Percentiles rank a stretch among this genome's conserved stretches.
phyloP scores from a whole-genome alignment of 495 filamentous ascomycete species.

The Hypoxylon fragiforme region DNA sequence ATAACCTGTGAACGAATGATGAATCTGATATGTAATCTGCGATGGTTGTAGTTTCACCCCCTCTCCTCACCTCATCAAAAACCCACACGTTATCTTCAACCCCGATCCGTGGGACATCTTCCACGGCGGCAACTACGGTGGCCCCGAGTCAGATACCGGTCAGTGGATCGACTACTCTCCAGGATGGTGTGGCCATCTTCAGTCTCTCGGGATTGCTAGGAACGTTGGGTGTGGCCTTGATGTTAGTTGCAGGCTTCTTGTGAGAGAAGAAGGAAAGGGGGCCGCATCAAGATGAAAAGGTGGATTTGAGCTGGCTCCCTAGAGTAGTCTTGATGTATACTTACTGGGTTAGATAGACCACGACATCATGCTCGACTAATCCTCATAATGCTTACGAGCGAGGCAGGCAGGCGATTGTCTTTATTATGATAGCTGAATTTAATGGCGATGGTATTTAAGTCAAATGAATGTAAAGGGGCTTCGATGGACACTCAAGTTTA shows the following conservation, averaged over 20 bases:
- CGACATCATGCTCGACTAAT: background rate
- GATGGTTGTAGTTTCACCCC: conserved; percentile 6
- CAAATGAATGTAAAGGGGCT: no score
- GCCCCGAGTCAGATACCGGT: conserved; percentile 24
- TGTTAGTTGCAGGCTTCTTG: conserved; percentile 10
- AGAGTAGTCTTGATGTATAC: background rate
- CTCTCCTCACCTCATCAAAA: background rate
- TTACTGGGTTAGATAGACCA: no score
- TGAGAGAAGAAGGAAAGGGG: background rate
- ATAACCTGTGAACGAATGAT: background rate
- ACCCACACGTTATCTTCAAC: background rate
- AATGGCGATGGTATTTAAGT: no score
- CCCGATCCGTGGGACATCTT: conserved; percentile 6
- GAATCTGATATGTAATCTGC: conserved; percentile 7
- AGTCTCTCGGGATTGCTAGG: conserved; percentile 10
- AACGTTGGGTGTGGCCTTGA: background rate
- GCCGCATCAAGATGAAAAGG: background rate
- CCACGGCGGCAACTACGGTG: background rate
- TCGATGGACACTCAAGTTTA: no score
- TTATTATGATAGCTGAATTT: no score
- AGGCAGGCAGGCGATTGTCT: no score
- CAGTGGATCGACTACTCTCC: conserved; percentile 5
- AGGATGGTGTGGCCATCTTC: background rate
- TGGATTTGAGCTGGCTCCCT: conserved; percentile 9
- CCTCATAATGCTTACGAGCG: background rate